phyloP scores from a whole-genome alignment of 1,284 basidiomycete species.

The Marasmius fiardii region DNA sequence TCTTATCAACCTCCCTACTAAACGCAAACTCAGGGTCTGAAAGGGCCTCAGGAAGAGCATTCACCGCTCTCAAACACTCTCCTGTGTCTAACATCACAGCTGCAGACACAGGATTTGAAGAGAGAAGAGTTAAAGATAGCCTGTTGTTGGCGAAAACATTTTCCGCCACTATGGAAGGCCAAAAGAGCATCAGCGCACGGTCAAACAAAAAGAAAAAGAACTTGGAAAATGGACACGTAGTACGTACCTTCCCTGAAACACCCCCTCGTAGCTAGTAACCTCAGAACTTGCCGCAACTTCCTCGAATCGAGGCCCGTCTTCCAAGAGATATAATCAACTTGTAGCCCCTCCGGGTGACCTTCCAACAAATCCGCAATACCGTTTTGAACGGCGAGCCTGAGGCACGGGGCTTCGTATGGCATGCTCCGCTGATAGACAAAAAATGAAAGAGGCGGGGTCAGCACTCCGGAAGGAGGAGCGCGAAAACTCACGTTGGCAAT shows the following conservation, averaged over 20 bases:
- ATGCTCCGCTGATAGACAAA: background rate
- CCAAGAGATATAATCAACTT: slow-evolving; percentile 25
- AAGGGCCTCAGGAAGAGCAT: slow-evolving; percentile 5
- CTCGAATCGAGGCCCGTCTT: slow-evolving; percentile 24
- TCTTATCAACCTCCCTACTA: background rate
- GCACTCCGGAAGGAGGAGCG: background rate
- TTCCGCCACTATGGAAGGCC: slow-evolving; percentile 4
- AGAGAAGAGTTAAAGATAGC: slow-evolving; percentile 8
- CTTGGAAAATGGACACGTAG: background rate
- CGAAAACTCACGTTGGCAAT: slow-evolving; percentile 25
- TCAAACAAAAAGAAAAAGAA: background rate
- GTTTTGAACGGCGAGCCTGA: slow-evolving; percentile 23
- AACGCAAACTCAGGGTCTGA: slow-evolving; percentile 3
- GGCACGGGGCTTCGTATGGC: slow-evolving; percentile 21
- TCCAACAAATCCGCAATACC: slow-evolving; percentile 30
- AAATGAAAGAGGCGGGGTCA: background rate
- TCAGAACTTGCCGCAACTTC: slow-evolving; percentile 32
- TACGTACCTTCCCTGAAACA: slow-evolving; percentile 34
- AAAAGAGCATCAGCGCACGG: too few relatives aligned
- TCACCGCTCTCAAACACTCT: slow-evolving; percentile 5
- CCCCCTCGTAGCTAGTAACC: slow-evolving; percentile 32
- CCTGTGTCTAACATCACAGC: background rate
- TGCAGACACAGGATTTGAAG: slow-evolving; percentile 5
- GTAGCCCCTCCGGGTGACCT: slow-evolving; percentile 26
- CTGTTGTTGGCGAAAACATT: slow-evolving; percentile 14